A percentile compares a stretch with the other conserved stretches of the same genome.
Evolutionary conservation across 2,329 filamentous ascomycete species (phyloP).

Genomic region (Xylariomycetidae sp.): DNA sequence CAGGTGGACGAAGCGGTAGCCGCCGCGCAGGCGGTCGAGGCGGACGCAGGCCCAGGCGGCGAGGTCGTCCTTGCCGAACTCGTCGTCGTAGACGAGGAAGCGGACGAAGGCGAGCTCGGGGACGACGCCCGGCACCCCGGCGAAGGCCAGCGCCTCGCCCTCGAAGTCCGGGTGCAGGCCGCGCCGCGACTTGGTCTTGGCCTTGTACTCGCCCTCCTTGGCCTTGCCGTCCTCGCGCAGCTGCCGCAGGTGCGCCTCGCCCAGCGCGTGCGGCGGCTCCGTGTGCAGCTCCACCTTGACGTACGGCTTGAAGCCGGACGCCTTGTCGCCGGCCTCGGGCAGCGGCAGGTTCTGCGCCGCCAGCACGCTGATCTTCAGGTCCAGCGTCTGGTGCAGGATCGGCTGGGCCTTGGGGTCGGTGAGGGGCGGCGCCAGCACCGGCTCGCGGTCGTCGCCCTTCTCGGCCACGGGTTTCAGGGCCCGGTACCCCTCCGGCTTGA

Average conservation of each 20-base stretch:
- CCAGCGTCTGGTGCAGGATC: slow-evolving; percentile 52
- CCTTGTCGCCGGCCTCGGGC: slow-evolving; percentile 44
- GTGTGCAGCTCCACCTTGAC: slow-evolving; percentile 80
- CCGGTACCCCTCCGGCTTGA: slow-evolving; percentile 65
- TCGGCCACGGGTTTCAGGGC: slow-evolving; percentile 18
- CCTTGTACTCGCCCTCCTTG: slow-evolving; percentile 53
- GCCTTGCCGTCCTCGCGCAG: slow-evolving; percentile 43
- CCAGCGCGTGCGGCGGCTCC: slow-evolving; percentile 38
- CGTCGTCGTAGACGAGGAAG: slow-evolving; percentile 85
- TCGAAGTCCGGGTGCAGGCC: slow-evolving; percentile 59
- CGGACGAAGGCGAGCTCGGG: slow-evolving; percentile 68
- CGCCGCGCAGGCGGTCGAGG: slow-evolving; percentile 70
- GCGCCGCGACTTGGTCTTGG: slow-evolving; percentile 50
- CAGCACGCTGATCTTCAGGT: slow-evolving; percentile 66
- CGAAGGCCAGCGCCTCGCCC: slow-evolving; percentile 53
- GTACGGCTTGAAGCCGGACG: slow-evolving; percentile 65
- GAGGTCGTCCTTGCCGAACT: slow-evolving; percentile 70
- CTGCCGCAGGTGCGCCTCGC: slow-evolving; percentile 9
- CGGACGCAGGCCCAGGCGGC: slow-evolving; percentile 86
- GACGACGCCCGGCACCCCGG: slow-evolving; percentile 48
- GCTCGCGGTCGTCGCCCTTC: slow-evolving; percentile 6
- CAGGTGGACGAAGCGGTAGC: slow-evolving; percentile 73
- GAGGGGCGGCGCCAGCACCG: slow-evolving; percentile 9
- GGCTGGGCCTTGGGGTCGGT: slow-evolving; percentile 20
- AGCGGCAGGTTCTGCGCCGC: slow-evolving; percentile 73